phyloP scores from a whole-genome alignment of 176 grass and related monocot species.

The Rhynchospora tenuis region DNA sequence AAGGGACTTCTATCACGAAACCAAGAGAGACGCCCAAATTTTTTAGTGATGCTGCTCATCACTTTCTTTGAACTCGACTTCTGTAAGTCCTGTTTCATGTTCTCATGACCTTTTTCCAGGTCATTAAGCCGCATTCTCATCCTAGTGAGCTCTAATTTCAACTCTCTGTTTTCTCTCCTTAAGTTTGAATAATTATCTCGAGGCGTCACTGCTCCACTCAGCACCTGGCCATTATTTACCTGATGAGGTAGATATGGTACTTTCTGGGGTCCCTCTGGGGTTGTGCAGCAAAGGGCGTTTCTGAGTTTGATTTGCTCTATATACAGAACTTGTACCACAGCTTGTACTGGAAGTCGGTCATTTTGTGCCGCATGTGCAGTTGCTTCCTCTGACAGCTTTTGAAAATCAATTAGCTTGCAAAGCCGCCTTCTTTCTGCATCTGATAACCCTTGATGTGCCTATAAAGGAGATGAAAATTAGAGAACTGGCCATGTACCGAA shows the following conservation, averaged over 20 bases:
- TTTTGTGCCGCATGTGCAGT: constrained; percentile 58
- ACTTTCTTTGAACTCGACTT: constrained; percentile 25
- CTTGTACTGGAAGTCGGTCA: constrained; percentile 53
- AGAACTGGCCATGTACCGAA: not conserved
- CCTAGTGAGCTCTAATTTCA: constrained; percentile 37
- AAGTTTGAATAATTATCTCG: constrained; percentile 28
- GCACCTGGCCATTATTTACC: constrained; percentile 1
- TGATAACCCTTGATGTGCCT: constrained; percentile 49
- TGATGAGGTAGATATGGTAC: not conserved
- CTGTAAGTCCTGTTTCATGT: constrained; percentile 41
- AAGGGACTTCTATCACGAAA: constrained; percentile 4
- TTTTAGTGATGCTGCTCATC: constrained; percentile 18
- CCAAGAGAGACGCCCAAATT: not conserved
- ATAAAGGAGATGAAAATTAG: not conserved
- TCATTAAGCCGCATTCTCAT: constrained; percentile 48
- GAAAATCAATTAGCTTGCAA: constrained; percentile 51
- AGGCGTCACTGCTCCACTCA: constrained; percentile 21
- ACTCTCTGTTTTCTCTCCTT: constrained; percentile 44
- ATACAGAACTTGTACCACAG: constrained; percentile 63
- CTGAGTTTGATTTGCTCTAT: constrained; percentile 64
- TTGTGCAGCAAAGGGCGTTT: constrained; percentile 27
- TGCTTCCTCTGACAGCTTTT: constrained; percentile 72
- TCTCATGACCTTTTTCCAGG: constrained; percentile 43
- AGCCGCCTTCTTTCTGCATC: constrained; percentile 51
- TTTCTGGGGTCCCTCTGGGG: constrained; percentile 32